Evolutionary conservation across 306 rosid species (phyloP).

Genomic region (Delonix regia): DNA sequence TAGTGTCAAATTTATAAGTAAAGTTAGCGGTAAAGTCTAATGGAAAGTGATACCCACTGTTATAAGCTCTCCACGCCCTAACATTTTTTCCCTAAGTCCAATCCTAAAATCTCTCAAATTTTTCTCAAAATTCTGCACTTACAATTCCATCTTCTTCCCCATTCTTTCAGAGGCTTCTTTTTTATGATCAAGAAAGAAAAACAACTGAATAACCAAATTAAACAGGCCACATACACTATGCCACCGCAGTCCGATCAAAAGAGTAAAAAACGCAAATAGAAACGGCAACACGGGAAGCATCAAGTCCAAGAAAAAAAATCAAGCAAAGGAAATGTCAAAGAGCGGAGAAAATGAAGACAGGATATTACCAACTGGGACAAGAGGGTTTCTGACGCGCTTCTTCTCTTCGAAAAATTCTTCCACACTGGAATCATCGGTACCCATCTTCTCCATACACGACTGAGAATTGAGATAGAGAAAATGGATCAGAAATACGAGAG

Average conservation of each 20-base stretch:
- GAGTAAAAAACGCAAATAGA: not conserved
- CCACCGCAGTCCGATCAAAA: not conserved
- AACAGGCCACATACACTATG: not conserved
- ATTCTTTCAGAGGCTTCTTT: not conserved
- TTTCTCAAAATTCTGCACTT: not conserved
- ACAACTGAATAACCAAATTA: not conserved
- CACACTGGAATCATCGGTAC: constrained; percentile 49
- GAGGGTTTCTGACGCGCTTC: constrained; percentile 84
- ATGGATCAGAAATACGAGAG: not conserved
- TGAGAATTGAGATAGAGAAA: constrained; percentile 25
- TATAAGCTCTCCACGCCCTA: not conserved
- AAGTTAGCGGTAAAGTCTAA: no score
- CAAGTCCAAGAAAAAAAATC: not conserved
- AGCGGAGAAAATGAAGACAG: not conserved
- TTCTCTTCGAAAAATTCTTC: constrained; percentile 66
- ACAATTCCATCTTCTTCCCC: not conserved
- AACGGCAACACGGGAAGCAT: not conserved
- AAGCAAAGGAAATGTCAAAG: not conserved
- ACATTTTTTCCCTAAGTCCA: not conserved
- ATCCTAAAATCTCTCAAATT: constrained; percentile 16
- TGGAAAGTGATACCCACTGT: no score
- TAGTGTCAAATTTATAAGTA: no score
- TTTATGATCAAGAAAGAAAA: not conserved
- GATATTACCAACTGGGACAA: constrained; percentile 76
- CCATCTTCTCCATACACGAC: constrained; percentile 43